Conservation (phyloP, 164 flowering plant genomes). For the Magnolia kwangsiensis region DNA sequence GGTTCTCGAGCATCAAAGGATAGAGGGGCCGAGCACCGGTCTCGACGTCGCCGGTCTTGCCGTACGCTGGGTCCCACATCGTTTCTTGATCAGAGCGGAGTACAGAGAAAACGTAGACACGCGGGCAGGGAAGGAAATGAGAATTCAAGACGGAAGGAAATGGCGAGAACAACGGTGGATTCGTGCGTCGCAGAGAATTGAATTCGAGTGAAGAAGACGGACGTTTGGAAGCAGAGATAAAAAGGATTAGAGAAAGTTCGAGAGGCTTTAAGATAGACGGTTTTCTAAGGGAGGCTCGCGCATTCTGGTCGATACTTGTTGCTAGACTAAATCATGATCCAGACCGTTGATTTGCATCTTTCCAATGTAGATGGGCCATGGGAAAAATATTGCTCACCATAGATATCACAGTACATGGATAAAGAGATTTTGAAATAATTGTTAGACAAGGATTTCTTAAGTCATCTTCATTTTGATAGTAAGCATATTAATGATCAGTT, state of each 20-base stretch:
- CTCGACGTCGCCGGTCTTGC: constrained; percentile 42
- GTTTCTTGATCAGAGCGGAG: background rate
- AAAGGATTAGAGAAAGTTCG: background rate
- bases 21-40: constrained; percentile 38
- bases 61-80: constrained; percentile 22
- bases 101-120: background rate
- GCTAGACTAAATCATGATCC: too few relatives aligned
- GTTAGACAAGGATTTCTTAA: too few relatives aligned
- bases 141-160: background rate
- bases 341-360: too few relatives aligned
- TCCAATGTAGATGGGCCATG: too few relatives aligned
- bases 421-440: too few relatives aligned
- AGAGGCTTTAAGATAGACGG: too few relatives aligned
- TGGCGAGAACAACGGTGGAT: background rate
- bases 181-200: background rate
- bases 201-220: background rate
- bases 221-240: background rate
- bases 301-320: too few relatives aligned
- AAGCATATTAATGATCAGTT: too few relatives aligned
- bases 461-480: too few relatives aligned
- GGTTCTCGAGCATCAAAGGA: constrained; percentile 67
- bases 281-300: too few relatives aligned
- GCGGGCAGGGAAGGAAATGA: background rate
- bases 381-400: too few relatives aligned
- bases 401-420: too few relatives aligned